Conservation (phyloP, 495 filamentous ascomycete species). For the Penicillium ochrochloron region DNA sequence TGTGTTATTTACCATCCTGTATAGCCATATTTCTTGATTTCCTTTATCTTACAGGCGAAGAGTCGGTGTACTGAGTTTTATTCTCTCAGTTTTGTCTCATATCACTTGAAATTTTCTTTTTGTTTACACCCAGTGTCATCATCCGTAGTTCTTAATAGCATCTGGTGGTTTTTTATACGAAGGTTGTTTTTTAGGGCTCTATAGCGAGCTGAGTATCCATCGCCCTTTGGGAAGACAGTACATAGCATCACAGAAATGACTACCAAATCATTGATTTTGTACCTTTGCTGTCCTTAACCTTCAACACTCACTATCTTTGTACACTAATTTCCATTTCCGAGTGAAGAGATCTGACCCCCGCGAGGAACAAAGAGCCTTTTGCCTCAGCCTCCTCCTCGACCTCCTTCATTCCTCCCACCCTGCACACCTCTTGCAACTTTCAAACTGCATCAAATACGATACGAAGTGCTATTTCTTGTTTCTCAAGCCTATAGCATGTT, state of each 20-base stretch:
- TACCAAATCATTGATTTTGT: not conserved
- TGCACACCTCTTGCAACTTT: not conserved
- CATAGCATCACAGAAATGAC: not conserved
- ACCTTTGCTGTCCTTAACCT: not conserved
- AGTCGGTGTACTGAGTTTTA: conserved; percentile 50
- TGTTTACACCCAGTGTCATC: conserved; percentile 23
- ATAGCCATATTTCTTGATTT: conserved; percentile 46
- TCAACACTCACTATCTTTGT: not conserved
- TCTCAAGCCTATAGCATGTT: not conserved
- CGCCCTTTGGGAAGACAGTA: not conserved
- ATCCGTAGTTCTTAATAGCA: conserved; percentile 16
- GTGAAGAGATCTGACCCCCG: not conserved
- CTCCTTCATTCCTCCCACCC: not conserved
- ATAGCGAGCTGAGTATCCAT: not conserved
- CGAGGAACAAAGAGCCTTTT: not conserved
- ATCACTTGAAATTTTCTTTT: conserved; percentile 40
- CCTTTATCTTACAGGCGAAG: conserved; percentile 47
- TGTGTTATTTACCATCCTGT: conserved; percentile 50
- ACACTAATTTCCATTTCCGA: not conserved
- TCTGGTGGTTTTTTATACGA: not conserved
- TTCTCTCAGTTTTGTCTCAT: conserved; percentile 42
- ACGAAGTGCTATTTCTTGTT: not conserved
- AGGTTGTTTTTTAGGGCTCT: no score
- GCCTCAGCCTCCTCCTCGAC: not conserved
- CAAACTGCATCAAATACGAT: not conserved